Base-by-base conservation (phyloP, 495 filamentous ascomycete species). In the Podospora australis region DNA sequence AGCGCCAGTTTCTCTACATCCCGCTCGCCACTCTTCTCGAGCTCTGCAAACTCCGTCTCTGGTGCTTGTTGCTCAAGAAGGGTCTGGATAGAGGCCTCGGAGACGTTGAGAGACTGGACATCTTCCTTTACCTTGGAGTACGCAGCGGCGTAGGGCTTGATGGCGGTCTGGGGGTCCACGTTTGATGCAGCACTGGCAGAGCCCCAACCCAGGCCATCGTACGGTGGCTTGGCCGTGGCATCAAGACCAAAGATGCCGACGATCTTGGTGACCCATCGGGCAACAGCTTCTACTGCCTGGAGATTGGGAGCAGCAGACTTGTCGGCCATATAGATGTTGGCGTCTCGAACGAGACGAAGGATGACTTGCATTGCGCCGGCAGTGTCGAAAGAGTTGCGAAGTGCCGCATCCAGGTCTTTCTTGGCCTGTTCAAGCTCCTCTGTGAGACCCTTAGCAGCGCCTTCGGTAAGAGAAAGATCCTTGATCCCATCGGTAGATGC, bases 381-480 rank as follows among this genome's bases (percentile, higher is more conserved):
- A 1, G 92, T 98, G 58, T 97, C 79, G 69, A 98, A 96, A 0
- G 89, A 95, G 67, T 97, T 88, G 63, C 75, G 78, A 11, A 98
- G 74, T 0, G 83, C 83, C 10, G 72, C 67, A 47, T 88, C 63
- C 6, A 90, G 70, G 1, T 82, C 75, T 9, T 65, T 62, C 65
- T 92, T 81, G 5, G 85, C 76, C 26, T 78, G 68, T 32, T 82
- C 75, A 6, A 95, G 70, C 25, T 69, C 66, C 0, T 53, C 63
- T 17, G 64, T 29, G 11, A 77, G 55, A 2, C 55, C 60, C 14
- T 53, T 60, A 34, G 55, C 49, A 6, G 35, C 14, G 25, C 62
- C 55, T 4, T 65, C 62, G n/a, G 54, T 43, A 17, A 75, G 54
- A 1, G 70, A 63, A 7, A 73, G 57, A 3, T 58, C 49, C 53